Evolutionary conservation across 2,329 filamentous ascomycete species (phyloP), one percentile per base, ranked within the genome.

Genomic region (Aspergillus sp.): DNA sequence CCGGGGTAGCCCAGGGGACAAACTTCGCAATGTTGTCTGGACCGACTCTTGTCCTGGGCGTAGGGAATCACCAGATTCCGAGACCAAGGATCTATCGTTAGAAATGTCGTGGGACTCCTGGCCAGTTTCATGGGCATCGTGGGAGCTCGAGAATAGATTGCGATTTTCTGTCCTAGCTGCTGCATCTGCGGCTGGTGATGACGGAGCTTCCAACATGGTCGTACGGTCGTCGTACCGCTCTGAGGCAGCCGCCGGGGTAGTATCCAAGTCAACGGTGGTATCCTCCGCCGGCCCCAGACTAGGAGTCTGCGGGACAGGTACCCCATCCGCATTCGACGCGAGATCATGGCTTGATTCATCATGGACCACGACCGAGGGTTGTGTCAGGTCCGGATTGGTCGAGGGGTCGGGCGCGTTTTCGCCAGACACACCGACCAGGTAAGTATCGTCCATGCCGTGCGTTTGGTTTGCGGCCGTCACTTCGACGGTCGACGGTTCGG

Each of bases 401-500:
- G 16, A 13, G 17, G 45, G 44, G 33, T 56, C 52, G 4, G 56
- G 52, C 45, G 52, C 56, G 30, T 63, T 54, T 33, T 64, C 62
- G 44, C 60, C 63, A 8, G 66, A 50, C 16, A 73, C 61, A 7
- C 73, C 73, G 50, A 76, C 71, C 45, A 75, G 52, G 51, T 72
- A 75, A 4, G 74, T 77, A 63, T 78, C 75, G 53, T 76, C 75
- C 10, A 61, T 65, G 40, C 72, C 71, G 14, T 59, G 50, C 17
- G 55, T 59, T 11, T 59, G 57, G 16, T 67, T 60, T 33, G 54
- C 52, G 50, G 62, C 51, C 38, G 64, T 63, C 32, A 74, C 62
- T 16, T 71, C 70, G 19, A 78, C 66, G 2, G 72, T 70, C 2
- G 79, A 79, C 2, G 75, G 72, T 43, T 84, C 82, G 0, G 82